phyloP scores from a whole-genome alignment of 2,329 filamentous ascomycete species.

The Paraphoma chrysanthemicola region DNA sequence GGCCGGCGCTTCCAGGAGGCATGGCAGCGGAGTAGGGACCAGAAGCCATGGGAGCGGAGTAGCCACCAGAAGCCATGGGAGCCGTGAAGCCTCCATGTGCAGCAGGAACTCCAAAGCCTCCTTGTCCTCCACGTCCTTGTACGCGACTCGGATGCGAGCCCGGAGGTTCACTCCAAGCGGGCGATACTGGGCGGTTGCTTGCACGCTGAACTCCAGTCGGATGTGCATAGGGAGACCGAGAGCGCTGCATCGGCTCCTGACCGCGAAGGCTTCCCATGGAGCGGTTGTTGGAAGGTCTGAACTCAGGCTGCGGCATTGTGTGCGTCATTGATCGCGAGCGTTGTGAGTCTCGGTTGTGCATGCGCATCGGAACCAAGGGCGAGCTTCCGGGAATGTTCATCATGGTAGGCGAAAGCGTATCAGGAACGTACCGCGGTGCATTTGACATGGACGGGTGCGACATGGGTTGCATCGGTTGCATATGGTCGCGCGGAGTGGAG shows the following conservation, averaged over 20 bases:
- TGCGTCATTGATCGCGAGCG: slow-evolving; percentile 52
- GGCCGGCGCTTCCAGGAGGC: slow-evolving; percentile 1
- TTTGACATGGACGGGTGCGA: slow-evolving; percentile 4
- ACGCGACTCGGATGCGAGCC: slow-evolving; percentile 24
- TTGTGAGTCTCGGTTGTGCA: slow-evolving; percentile 42
- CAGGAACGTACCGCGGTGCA: slow-evolving; percentile 50
- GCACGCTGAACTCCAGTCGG: slow-evolving; percentile 51
- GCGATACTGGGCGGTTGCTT: slow-evolving; percentile 52
- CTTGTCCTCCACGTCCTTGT: slow-evolving; percentile 18
- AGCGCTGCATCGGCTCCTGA: slow-evolving; percentile 42
- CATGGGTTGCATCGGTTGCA: slow-evolving; percentile 9
- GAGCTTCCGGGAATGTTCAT: slow-evolving; percentile 41
- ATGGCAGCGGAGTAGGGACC: not conserved
- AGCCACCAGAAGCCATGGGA: not conserved
- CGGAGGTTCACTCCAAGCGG: slow-evolving; percentile 51
- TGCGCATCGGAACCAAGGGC: slow-evolving; percentile 27
- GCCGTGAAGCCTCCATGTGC: no score
- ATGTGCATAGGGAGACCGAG: slow-evolving; percentile 51
- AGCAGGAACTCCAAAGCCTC: not conserved
- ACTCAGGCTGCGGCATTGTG: slow-evolving; percentile 36
- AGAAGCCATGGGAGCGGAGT: not conserved
- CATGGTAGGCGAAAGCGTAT: slow-evolving; percentile 44
- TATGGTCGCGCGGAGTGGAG: slow-evolving; percentile 50
- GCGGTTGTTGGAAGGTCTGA: slow-evolving; percentile 49
- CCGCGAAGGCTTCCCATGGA: slow-evolving; percentile 55